Evolutionary conservation across 2,329 filamentous ascomycete species (phyloP).

Genomic region (Paecilomyces formosus): DNA sequence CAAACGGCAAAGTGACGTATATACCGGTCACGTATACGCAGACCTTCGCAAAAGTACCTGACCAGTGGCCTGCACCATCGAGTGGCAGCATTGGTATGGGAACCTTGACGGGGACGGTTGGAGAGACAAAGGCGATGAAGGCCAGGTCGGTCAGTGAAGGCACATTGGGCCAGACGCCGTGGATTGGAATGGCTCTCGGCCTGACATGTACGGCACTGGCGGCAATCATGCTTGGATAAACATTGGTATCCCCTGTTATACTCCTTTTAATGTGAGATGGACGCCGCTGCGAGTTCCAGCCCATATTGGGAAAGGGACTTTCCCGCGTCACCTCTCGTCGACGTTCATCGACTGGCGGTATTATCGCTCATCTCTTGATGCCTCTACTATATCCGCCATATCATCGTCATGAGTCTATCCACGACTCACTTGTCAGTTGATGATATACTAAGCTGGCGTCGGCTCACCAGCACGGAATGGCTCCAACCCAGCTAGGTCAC

Average conservation of each 20-base stretch:
- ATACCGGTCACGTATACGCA: slow-evolving; percentile 17
- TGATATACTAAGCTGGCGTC: neutral
- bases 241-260: neutral
- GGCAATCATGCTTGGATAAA: slow-evolving; percentile 31
- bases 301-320: neutral
- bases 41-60: slow-evolving; percentile 17
- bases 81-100: slow-evolving; percentile 24
- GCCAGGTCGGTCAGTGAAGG: slow-evolving; percentile 23
- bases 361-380: neutral
- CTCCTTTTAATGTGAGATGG: neutral
- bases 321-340: neutral
- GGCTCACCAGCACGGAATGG: neutral
- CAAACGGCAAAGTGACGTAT: slow-evolving; percentile 5
- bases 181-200: slow-evolving; percentile 35
- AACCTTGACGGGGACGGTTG: slow-evolving; percentile 13
- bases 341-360: neutral
- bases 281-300: neutral
- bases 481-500: neutral
- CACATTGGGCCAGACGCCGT: slow-evolving; percentile 30
- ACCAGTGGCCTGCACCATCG: slow-evolving; percentile 21
- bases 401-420: neutral
- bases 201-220: slow-evolving; percentile 31
- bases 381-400: neutral
- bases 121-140: slow-evolving; percentile 18
- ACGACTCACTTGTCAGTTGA: neutral